Evolutionary conservation across 2,329 filamentous ascomycete species (phyloP), one percentile per base, ranked within the genome.

Genomic region (Setomelanomma holmii): DNA sequence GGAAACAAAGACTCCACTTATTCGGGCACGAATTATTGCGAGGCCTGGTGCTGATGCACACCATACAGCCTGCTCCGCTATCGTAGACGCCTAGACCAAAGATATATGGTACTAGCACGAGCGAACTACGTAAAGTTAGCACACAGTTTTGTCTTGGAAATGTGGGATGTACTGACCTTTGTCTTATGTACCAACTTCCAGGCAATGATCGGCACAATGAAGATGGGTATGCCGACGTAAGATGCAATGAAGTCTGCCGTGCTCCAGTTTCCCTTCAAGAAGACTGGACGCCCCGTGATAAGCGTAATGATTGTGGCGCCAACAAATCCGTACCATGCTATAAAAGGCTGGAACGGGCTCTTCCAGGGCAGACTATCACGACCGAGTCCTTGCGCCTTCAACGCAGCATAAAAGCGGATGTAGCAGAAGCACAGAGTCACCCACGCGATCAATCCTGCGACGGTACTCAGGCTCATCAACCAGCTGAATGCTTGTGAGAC

Each of bases 281-380:
- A 93, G 1, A 91, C 88, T 0, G 85, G 82, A 57, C 91, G 92
- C 0, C 89, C 89, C 5, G 86, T 84, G 1, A 91, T 84, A 55
- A 91, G 83, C 82, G 91, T 91, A 52, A 88, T 72, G 40, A 83
- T 81, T 2, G 84, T 88, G 34, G 90, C 80, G 17, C 85, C 67
- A 16, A 82, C 69, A 22, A 83, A 85, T 0, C 77, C 69, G n/a
- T 89, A 75, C 69, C 83, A 92, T 0, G 89, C 87, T 0, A 83
- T 80, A 59, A 86, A 91, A 1, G 90, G 89, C 75, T 91, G 89
- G 35, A 84, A 82, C 53, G 79, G 80, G 1, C 84, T 84, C 55
- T 83, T 85, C 76, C 90, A 91, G 0, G 89, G 88, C 11, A 93
- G 75, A 0, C 78, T 80, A n/a, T 63, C 58, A 0, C 60, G 55